phyloP scores from a whole-genome alignment of 2,329 filamentous ascomycete species.

The Fusarium subtropicale region DNA sequence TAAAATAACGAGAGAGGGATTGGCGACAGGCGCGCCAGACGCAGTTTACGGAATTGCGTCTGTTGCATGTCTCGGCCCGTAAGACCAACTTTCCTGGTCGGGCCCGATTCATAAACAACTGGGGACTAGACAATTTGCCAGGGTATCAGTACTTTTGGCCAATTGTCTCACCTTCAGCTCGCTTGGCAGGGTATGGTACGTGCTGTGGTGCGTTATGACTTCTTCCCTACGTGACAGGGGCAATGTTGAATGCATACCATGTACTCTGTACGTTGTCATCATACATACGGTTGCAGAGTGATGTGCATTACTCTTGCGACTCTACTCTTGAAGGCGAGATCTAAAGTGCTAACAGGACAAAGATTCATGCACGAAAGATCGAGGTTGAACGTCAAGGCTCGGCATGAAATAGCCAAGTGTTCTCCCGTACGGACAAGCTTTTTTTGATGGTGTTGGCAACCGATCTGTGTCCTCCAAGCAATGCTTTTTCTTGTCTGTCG shows the following conservation, averaged over 20 bases:
- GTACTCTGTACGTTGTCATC: background rate
- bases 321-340: background rate
- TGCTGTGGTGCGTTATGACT: constrained; percentile 7
- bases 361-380: background rate
- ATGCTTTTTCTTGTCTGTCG: background rate
- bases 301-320: background rate
- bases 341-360: background rate
- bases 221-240: constrained; percentile 24
- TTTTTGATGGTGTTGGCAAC: background rate
- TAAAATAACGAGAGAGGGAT: background rate
- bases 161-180: constrained; percentile 22
- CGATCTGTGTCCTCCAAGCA: background rate
- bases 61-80: constrained; percentile 13
- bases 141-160: background rate
- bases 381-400: background rate
- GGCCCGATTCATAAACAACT: constrained; percentile 15
- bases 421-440: constrained; percentile 1
- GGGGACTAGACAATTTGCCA: constrained; percentile 2
- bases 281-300: constrained; percentile 12
- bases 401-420: background rate
- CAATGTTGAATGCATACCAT: constrained; percentile 1
- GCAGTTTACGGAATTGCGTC: constrained; percentile 16
- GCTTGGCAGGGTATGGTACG: background rate
- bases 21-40: constrained; percentile 34
- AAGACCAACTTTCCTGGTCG: constrained; percentile 8